Evolutionary conservation across 2,329 filamentous ascomycete species (phyloP), one percentile per base, ranked within the genome.

Genomic region (Zymoseptoria passerinii): DNA sequence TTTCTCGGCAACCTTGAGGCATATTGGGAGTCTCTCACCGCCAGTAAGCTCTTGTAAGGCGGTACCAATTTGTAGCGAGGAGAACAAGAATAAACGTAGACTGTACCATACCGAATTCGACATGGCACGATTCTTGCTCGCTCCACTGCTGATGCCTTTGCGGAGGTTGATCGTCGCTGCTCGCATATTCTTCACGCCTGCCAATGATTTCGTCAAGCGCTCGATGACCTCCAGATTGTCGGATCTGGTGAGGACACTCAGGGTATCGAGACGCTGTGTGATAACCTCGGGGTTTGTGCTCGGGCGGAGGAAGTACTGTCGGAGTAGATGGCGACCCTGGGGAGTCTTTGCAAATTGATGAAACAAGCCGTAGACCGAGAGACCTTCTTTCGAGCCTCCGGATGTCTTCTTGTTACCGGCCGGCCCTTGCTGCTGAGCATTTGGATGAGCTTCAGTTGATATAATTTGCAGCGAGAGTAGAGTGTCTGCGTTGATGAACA

Each of bases 301-400:
- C 20, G 94, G 94, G 0, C 88, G 84, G 7, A 96, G 76, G 64
- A 99, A 94, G 54, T 88, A 81, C 66, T 89, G 86, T n/a, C 89
- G 86, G 4, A 99, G 78, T 50, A 82, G 80, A 27, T 76, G 69
- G 65, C 84, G 90, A 0, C 94, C 94, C 70, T 96, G 91, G 0
- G 88, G 81, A 3, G 91, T 96, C 57, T 81, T 81, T 27, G 88
- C 85, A 28, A 94, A 76, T 57, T 84, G 79, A 58, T 87, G 84
- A 61, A 96, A 95, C 0, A 97, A 76, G 0, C 89, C 92, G 71
- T 88, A 96, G 0, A 96, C 76, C 0, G 90, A 97, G 1, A 94
- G 78, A 16, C 84, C 88, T 74, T 95, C 91, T 71, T 92, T 96
- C 0, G 82, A 81, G 19, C 82, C 85, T 28, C 66, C 63, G 7